Conservation (phyloP, 352 stramenopile genomes). For the Peronospora farinosa region DNA sequence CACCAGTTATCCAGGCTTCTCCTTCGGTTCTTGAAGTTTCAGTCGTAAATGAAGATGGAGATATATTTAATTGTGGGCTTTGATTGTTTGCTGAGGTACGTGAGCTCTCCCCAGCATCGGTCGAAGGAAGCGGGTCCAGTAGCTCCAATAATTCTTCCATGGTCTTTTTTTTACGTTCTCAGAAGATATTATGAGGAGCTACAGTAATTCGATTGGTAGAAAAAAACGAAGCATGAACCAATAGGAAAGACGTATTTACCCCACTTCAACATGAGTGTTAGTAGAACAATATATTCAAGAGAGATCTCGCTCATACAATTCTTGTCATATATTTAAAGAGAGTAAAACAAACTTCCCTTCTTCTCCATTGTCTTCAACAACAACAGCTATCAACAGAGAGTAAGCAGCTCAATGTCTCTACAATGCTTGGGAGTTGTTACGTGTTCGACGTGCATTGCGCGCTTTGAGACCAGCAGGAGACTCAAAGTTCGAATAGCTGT, state of each 20-base stretch:
- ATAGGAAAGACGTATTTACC: background rate
- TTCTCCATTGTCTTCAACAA: constrained; percentile 4
- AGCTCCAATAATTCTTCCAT: constrained; percentile 9
- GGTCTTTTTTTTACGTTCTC: constrained; percentile 2
- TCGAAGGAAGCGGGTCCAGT: constrained; percentile 1
- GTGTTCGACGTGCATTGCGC: constrained; percentile 23
- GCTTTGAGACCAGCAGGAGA: constrained; percentile 39
- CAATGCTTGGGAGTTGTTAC: constrained; percentile 31
- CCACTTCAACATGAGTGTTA: constrained; percentile 9
- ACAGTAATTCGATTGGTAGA: constrained; percentile 10
- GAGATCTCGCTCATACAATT: constrained; percentile 7
- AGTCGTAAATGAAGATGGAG: background rate
- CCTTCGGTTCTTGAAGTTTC: constrained; percentile 7
- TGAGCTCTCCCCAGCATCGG: constrained; percentile 5
- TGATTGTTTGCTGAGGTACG: constrained; percentile 1
- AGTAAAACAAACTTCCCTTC: constrained; percentile 11
- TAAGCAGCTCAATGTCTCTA: constrained; percentile 11
- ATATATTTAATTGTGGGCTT: background rate
- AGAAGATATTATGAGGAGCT: constrained; percentile 6
- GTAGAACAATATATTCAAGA: background rate
- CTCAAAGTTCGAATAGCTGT: constrained; percentile 77
- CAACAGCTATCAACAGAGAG: background rate
- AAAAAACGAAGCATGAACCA: constrained; percentile 4
- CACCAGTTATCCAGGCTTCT: constrained; percentile 16
- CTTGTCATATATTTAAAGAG: constrained; percentile 26